Conservation (phyloP, 2,329 filamentous ascomycete genomes). For the Colletotrichum simmondsii region DNA sequence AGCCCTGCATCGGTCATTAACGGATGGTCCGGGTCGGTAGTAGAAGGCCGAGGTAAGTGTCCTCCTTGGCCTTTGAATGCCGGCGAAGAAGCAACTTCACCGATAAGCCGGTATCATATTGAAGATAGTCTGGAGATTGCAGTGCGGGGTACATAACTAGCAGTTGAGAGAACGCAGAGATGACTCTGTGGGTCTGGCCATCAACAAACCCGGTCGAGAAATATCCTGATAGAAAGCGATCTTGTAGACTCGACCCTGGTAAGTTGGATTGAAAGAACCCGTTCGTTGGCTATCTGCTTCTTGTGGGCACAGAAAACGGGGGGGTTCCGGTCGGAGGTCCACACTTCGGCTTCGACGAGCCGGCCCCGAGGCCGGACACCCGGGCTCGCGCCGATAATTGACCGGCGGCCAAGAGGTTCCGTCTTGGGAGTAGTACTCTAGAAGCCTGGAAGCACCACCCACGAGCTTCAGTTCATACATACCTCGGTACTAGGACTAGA, state of each 20-base stretch:
- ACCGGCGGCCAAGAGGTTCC: background rate
- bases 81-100: background rate
- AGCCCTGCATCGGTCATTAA: background rate
- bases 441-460: background rate
- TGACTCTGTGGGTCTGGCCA: background rate
- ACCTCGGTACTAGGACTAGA: background rate
- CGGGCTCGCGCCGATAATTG: background rate
- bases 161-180: background rate
- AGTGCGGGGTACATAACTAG: background rate
- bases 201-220: background rate
- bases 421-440: background rate
- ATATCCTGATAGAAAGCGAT: background rate
- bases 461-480: background rate
- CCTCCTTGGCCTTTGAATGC: background rate
- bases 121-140: background rate
- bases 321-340: background rate
- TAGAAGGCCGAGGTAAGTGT: background rate
- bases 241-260: background rate
- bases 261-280: background rate
- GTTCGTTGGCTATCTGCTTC: background rate
- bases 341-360: background rate
- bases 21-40: background rate
- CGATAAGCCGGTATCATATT: background rate
- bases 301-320: background rate
- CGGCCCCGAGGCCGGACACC: too few relatives aligned